Evolutionary conservation across 1,284 basidiomycete species (phyloP), one percentile per base, ranked within the genome.

Genomic region (Serendipita sp.): DNA sequence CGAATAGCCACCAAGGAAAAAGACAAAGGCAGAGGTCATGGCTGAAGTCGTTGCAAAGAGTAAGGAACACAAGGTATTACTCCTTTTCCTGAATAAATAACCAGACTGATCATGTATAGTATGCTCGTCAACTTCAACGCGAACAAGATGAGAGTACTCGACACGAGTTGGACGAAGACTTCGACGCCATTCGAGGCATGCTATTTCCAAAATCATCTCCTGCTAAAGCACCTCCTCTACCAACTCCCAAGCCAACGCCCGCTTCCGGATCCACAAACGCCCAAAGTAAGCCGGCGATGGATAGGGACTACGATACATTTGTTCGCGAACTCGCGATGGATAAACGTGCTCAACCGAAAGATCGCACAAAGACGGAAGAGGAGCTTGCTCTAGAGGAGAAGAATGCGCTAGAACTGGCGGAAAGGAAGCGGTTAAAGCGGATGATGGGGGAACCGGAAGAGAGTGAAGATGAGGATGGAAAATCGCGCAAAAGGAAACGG

Each of bases 31-130:
- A 2, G 94, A 99, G 71, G 91, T 98, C 65, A 99, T 99, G 96
- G 84, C 89, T 1, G 96, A 99, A 73, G 88, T 99, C 61, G 93
- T 99, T 60, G 90, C 93, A 12, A 99, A 99, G 75, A 95, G 92
- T 75, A 99, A 99, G 74, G 83, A 85, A 62, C 83, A 96, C 75
- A 97, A 94, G 78, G 92, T 91, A 66, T 62, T 38, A 72, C 58
- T 15, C 6, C 62, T 47, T 35, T 3, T 64, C 30, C 15, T 41
- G 32, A 41, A 1, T 55, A 13, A 32, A 17, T 64, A 32, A 38
- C n/a, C 30, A 60, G 29, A 35, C 34, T 34, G 1, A 60, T 61
- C 38, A 64, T 49, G 10, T 29, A 58, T 22, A 67, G 1, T 55
- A 61, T 41, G 42, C 61, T 26, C 83, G 95, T 45, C 94, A 98